A percentile compares a stretch with the other conserved stretches of the same genome.
Conservation (phyloP, 805 yeast genomes). For the Cyberlindnera mycetangii region DNA sequence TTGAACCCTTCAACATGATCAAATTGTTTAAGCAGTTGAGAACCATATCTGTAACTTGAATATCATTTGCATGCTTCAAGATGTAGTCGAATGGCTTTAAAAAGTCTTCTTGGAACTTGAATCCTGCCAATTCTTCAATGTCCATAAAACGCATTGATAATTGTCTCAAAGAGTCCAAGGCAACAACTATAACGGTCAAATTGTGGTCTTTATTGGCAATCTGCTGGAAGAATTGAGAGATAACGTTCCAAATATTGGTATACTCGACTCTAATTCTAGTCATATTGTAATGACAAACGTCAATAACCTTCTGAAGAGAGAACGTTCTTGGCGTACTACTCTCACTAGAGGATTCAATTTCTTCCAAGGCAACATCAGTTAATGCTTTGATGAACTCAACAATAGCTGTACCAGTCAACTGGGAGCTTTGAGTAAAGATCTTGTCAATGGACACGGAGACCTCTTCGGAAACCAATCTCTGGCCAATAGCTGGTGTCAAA, state of each 20-base stretch:
- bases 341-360: slow-evolving; percentile 82
- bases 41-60: slow-evolving; percentile 81
- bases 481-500: slow-evolving; percentile 54
- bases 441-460: slow-evolving; percentile 80
- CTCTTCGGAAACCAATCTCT: slow-evolving; percentile 59
- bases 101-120: slow-evolving; percentile 93
- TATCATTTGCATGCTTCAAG: slow-evolving; percentile 60
- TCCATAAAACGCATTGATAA: slow-evolving; percentile 88
- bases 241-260: slow-evolving; percentile 91
- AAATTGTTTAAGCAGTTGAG: slow-evolving; percentile 86
- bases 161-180: slow-evolving; percentile 91
- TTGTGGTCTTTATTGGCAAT: slow-evolving; percentile 77
- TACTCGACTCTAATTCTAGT: slow-evolving; percentile 93
- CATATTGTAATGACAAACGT: slow-evolving; percentile 97
- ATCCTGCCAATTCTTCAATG: slow-evolving; percentile 90
- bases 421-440: slow-evolving; percentile 79
- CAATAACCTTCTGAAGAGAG: slow-evolving; percentile 92
- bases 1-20: slow-evolving; percentile 68
- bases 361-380: slow-evolving; percentile 84
- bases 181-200: slow-evolving; percentile 76
- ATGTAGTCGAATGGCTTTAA: slow-evolving; percentile 86
- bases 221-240: slow-evolving; percentile 84
- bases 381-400: slow-evolving; percentile 84
- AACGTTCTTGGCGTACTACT: slow-evolving; percentile 85
- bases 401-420: slow-evolving; percentile 79